Evolutionary conservation across 495 filamentous ascomycete species (phyloP).

Genomic region (Cryomyces antarcticus): DNA sequence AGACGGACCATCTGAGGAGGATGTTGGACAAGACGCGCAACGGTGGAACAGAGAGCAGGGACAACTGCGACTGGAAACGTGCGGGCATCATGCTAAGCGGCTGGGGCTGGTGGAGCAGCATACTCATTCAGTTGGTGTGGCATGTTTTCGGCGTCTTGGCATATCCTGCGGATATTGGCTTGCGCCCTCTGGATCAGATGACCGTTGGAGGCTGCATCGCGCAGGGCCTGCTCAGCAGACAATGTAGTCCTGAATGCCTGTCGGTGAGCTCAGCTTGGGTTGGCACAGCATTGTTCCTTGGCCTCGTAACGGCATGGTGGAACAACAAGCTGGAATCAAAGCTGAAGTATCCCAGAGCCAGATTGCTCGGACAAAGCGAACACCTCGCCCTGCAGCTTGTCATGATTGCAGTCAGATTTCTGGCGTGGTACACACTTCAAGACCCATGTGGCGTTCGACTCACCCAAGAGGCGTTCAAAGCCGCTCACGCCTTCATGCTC

Average conservation of each 20-base stretch:
- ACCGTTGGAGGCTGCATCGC: slow-evolving; percentile 5
- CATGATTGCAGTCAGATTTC: slow-evolving; percentile 34
- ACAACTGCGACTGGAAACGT: slow-evolving; percentile 28
- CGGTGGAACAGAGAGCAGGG: slow-evolving; percentile 16
- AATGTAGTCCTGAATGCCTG: slow-evolving; percentile 11
- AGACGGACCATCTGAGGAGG: slow-evolving; percentile 53
- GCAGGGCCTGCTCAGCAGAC: slow-evolving; percentile 3
- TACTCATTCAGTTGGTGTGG: slow-evolving; percentile 28
- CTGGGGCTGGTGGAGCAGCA: slow-evolving; percentile 31
- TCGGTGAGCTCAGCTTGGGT: slow-evolving; percentile 7
- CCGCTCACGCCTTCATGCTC: slow-evolving; percentile 36
- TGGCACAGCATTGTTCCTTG: slow-evolving; percentile 24
- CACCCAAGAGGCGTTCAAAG: slow-evolving; percentile 20
- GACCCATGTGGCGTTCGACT: slow-evolving; percentile 26
- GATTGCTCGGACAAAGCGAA: slow-evolving; percentile 40
- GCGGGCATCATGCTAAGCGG: slow-evolving; percentile 26
- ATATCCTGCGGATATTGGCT: slow-evolving; percentile 10
- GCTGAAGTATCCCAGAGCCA: slow-evolving; percentile 37
- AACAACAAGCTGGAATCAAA: slow-evolving; percentile 49
- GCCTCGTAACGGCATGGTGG: slow-evolving; percentile 49
- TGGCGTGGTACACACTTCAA: slow-evolving; percentile 30
- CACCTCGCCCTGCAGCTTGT: slow-evolving; percentile 53
- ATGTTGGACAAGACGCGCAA: slow-evolving; percentile 45
- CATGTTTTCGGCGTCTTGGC: slow-evolving; percentile 21
- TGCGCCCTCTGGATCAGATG: slow-evolving; percentile 7